Evolutionary conservation across 2,329 filamentous ascomycete species (phyloP), one percentile per base, ranked within the genome.

Genomic region (Phyllosticta citribraziliensis): DNA sequence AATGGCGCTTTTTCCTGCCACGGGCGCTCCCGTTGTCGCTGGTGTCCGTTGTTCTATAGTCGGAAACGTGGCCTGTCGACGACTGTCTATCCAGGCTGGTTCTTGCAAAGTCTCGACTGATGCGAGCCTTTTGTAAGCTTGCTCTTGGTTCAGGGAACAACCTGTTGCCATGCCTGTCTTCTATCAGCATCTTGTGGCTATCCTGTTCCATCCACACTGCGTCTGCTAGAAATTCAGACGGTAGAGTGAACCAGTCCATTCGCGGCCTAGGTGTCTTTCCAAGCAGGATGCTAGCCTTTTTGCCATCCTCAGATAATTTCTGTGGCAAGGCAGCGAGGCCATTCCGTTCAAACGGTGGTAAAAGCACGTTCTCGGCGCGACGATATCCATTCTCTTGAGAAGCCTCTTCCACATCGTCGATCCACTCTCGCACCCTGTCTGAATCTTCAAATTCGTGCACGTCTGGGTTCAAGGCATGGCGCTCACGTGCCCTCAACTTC

Each of bases 201-300:
- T 83, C 84, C 68, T 92, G 86, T 71, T 97, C 91, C 22, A 95
- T 76, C 94, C 94, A 99, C 69, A 92, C 90, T 1, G 88, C 81
- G 76, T 99, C 94, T 4, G 92, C 92, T 55, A 97, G 78, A 72
- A 97, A 82, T 70, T 97, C 92, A 61, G 89, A 86, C 0, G 93
- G 89, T 53, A 88, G 84, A 19, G 92, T 84, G 50, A 84, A 82
- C 94, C 94, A 97, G 69, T 96, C 91, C 24, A 91, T 85, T 63
- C 89, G 84, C 0, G 88, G 87, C 56, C 91, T 84, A 12, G 79
- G 76, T 17, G 56, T 22, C n/a, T 57, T 61, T 30, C 60, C 60
- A 20, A 55, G n/a, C 8, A 61, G 33, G 30, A 61, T 30, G 24
- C 60, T 61, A 1, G 52, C 33, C 9, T 33, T 25, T 11, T 57